Evolutionary conservation across 495 filamentous ascomycete species (phyloP).

Genomic region (Podospora didyma): DNA sequence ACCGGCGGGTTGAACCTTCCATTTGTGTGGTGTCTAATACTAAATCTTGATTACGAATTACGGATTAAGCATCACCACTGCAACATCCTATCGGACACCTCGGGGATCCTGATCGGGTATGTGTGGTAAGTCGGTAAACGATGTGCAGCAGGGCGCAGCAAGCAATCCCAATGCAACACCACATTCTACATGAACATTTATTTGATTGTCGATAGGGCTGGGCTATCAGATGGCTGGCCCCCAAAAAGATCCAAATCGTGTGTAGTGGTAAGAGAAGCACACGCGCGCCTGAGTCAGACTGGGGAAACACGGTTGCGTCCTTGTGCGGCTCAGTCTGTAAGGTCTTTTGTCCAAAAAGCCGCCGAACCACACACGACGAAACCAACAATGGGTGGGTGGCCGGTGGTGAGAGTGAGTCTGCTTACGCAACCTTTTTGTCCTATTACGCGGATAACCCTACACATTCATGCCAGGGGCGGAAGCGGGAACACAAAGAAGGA

Average conservation of each 20-base stretch:
- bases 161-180: background rate
- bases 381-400: no score
- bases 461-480: background rate
- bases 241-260: background rate
- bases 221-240: background rate
- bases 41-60: background rate
- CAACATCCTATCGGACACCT: background rate
- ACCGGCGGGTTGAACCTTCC: no score
- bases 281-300: constrained; percentile 9
- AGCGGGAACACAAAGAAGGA: background rate
- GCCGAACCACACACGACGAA: background rate
- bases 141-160: background rate
- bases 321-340: constrained; percentile 6
- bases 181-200: no score
- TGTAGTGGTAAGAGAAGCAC: no score
- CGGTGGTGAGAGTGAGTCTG: no score
- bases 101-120: constrained; percentile 16
- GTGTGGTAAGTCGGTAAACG: constrained; percentile 5
- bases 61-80: background rate
- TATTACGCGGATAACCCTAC: background rate
- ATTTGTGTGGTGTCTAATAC: no score
- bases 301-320: constrained; percentile 7
- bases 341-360: background rate
- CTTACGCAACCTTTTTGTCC: no score
- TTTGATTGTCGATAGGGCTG: background rate